A percentile compares a stretch with the other conserved stretches of the same genome.
These are phyloP conservation scores for Hymenoscyphus linearis DNA, from an alignment of 2,329 filamentous ascomycete genomes.

Conservation along the genomic window DNA sequence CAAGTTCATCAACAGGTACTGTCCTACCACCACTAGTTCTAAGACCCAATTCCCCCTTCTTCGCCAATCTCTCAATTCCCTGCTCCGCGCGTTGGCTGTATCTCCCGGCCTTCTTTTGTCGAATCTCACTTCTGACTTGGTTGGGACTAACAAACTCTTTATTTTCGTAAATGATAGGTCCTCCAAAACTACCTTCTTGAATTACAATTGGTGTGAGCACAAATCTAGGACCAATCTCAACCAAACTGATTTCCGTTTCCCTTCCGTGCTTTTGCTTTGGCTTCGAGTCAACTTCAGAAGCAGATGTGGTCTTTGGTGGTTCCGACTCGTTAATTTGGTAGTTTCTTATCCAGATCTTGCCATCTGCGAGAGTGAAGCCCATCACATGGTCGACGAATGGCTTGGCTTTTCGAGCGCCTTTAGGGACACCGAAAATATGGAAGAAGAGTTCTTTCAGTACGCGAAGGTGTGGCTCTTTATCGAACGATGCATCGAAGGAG, in stretches of 20 bases:
- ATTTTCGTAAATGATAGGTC: conserved; percentile 97
- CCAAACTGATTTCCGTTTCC: conserved; percentile 73
- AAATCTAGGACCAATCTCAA: conserved; percentile 92
- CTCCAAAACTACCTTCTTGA: conserved; percentile 89
- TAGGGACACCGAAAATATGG: conserved; percentile 88
- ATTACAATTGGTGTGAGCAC: conserved; percentile 93
- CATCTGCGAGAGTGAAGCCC: conserved; percentile 83
- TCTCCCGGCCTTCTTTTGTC: conserved; percentile 67
- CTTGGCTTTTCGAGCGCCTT: conserved; percentile 82
- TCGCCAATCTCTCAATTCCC: conserved; percentile 64
- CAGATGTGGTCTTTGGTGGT: conserved; percentile 39
- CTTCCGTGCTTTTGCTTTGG: conserved; percentile 47
- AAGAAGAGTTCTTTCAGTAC: conserved; percentile 86
- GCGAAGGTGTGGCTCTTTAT: conserved; percentile 70
- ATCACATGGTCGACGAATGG: conserved; percentile 96
- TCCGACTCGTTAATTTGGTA: conserved; percentile 90
- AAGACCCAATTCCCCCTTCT: conserved; percentile 72
- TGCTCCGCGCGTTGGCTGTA: conserved; percentile 76
- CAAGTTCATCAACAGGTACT: conserved; percentile 63
- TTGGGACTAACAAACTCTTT: conserved; percentile 96
- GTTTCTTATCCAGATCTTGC: conserved; percentile 92
- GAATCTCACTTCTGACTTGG: conserved; percentile 79
- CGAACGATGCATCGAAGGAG: conserved; percentile 86
- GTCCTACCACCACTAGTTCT: conserved; percentile 59
- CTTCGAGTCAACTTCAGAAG: conserved; percentile 38